Conservation (phyloP, 2,329 filamentous ascomycete species). For the Phialophora tarda region DNA sequence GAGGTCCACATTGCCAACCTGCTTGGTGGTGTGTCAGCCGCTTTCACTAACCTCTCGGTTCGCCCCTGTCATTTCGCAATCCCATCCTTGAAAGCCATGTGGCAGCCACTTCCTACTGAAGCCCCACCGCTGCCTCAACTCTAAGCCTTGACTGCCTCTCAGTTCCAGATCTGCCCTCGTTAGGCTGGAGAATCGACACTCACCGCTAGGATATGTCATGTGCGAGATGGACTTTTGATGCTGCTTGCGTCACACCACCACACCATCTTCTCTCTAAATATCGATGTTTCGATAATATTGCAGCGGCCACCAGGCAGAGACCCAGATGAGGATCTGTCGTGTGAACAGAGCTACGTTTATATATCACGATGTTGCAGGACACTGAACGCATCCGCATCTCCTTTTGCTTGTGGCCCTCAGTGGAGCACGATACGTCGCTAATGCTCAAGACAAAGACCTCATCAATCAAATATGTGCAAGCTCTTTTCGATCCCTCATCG, state of each 20-base stretch:
- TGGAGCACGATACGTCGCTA: neutral
- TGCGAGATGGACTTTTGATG: neutral
- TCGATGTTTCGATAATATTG: neutral
- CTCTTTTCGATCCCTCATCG: neutral
- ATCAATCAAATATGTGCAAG: constrained; percentile 1
- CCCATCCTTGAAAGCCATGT: constrained; percentile 12
- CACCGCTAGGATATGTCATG: constrained; percentile 7
- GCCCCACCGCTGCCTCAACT: neutral
- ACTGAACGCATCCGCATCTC: neutral
- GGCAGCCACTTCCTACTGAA: constrained; percentile 7
- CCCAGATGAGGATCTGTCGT: neutral
- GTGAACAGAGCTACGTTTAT: neutral
- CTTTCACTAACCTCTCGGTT: neutral
- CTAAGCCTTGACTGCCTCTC: neutral
- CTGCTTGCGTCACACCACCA: constrained; percentile 7
- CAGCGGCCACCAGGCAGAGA: neutral
- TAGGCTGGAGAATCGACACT: neutral
- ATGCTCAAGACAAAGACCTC: neutral
- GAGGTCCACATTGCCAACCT: neutral
- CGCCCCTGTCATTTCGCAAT: constrained; percentile 3
- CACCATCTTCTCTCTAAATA: constrained; percentile 7
- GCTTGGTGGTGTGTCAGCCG: neutral
- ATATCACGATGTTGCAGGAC: constrained; percentile 6
- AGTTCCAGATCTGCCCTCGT: neutral
- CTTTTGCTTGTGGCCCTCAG: neutral